Evolutionary conservation across 2,329 filamentous ascomycete species (phyloP).

Genomic region (Amesomyces nigricolor): DNA sequence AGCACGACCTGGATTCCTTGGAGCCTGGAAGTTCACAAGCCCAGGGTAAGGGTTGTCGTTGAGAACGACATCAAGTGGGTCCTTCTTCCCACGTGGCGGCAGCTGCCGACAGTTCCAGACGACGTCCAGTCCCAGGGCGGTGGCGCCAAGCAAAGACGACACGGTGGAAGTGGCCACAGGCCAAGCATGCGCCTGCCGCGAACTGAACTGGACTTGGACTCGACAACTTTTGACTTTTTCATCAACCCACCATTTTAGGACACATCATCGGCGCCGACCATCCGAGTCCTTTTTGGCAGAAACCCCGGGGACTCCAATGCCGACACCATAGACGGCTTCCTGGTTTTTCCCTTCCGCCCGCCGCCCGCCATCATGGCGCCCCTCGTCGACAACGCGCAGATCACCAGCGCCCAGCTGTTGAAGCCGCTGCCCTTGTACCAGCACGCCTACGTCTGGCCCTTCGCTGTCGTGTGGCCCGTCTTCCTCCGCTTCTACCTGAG

Average conservation of each 20-base stretch:
- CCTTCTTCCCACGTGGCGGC: constrained; percentile 1
- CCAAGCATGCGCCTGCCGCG: no score
- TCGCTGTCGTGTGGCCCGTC: constrained; percentile 82
- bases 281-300: no score
- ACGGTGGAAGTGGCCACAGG: neutral
- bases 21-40: no score
- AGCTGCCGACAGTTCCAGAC: neutral
- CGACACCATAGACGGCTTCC: constrained; percentile 4
- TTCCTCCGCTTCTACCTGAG: constrained; percentile 86
- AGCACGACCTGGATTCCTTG: no score
- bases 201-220: neutral
- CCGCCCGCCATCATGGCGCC: constrained; percentile 47
- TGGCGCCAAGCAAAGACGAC: constrained; percentile 6
- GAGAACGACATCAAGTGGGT: neutral
- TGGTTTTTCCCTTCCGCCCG: neutral
- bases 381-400: constrained; percentile 87
- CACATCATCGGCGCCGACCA: constrained; percentile 1
- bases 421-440: constrained; percentile 75
- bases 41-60: no score
- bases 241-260: neutral
- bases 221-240: neutral
- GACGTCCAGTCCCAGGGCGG: neutral
- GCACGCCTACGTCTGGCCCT: constrained; percentile 91
- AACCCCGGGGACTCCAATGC: constrained; percentile 15
- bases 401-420: constrained; percentile 80